These are phyloP conservation scores for Inonotus obliquus DNA, from an alignment of 1,284 basidiomycete genomes.

Conservation along the genomic window DNA sequence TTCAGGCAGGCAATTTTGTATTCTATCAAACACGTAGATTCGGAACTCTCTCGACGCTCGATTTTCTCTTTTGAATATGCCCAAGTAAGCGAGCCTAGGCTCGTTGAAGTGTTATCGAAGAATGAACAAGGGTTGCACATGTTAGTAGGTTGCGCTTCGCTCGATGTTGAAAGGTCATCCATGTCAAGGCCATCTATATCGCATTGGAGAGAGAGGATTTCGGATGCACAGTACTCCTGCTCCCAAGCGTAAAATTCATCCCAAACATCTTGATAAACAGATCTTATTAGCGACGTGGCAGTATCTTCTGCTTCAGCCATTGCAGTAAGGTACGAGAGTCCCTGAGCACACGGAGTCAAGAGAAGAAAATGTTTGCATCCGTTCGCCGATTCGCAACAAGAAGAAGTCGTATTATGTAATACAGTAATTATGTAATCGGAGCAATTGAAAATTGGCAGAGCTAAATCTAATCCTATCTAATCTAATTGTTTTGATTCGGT, in stretches of 20 bases:
- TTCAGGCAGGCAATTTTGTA: background rate
- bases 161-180: background rate
- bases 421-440: too few relatives aligned
- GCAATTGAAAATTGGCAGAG: too few relatives aligned
- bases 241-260: constrained; percentile 22
- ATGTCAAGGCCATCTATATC: background rate
- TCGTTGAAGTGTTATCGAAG: background rate
- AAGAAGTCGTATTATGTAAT: background rate
- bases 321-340: too few relatives aligned
- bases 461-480: too few relatives aligned
- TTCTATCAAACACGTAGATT: background rate
- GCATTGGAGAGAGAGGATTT: background rate
- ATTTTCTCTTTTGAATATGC: background rate
- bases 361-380: background rate
- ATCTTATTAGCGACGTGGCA: constrained; percentile 2
- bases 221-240: constrained; percentile 5
- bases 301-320: constrained; percentile 4
- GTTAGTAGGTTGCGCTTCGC: background rate
- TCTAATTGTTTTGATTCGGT: too few relatives aligned
- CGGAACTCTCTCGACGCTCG: background rate
- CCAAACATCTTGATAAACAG: constrained; percentile 20
- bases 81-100: background rate
- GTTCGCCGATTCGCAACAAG: background rate
- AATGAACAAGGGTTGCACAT: background rate
- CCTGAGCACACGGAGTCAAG: background rate